Conservation (phyloP, 2,329 filamentous ascomycete genomes). For the Ascochyta lentis region DNA sequence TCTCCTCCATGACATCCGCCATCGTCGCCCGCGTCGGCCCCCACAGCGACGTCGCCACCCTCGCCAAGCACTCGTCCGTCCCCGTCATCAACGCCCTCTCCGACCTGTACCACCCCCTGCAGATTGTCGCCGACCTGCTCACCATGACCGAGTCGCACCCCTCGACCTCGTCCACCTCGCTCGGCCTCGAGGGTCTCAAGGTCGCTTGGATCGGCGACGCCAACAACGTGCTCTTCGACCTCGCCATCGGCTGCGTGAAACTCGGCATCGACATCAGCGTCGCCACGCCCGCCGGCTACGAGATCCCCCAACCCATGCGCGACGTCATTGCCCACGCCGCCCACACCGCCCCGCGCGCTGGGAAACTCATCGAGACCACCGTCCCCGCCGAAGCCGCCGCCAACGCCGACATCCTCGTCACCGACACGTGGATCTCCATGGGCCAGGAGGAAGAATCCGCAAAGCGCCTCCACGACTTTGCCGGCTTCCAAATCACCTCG, state of each 20-base stretch:
- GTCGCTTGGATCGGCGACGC: conserved; percentile 96
- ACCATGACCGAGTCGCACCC: conserved; percentile 84
- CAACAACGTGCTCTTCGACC: conserved; percentile 95
- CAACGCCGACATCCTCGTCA: conserved; percentile 87
- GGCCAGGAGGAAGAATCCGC: conserved; percentile 87
- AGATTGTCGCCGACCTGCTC: conserved; percentile 92
- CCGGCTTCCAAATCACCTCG: conserved; percentile 88
- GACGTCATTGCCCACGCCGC: conserved; percentile 72
- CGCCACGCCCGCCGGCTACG: conserved; percentile 84
- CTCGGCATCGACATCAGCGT: conserved; percentile 86
- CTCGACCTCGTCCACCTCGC: conserved; percentile 52
- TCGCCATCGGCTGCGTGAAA: conserved; percentile 87
- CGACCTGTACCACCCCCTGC: conserved; percentile 90
- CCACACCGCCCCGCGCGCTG: conserved; percentile 62
- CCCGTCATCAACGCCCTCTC: conserved; percentile 70
- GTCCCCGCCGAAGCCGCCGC: conserved; percentile 85
- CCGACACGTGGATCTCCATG: conserved; percentile 99
- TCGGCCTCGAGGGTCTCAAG: conserved; percentile 83
- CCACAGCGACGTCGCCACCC: conserved; percentile 57
- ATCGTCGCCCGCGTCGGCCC: conserved; percentile 60
- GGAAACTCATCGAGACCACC: conserved; percentile 75
- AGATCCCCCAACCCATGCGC: conserved; percentile 78
- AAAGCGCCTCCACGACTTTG: conserved; percentile 80
- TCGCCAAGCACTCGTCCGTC: conserved; percentile 57
- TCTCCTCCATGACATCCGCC: conserved; percentile 72